These are phyloP conservation scores for Monilinia fructicola DNA, from an alignment of 2,329 filamentous ascomycete genomes.

Conservation along the genomic window DNA sequence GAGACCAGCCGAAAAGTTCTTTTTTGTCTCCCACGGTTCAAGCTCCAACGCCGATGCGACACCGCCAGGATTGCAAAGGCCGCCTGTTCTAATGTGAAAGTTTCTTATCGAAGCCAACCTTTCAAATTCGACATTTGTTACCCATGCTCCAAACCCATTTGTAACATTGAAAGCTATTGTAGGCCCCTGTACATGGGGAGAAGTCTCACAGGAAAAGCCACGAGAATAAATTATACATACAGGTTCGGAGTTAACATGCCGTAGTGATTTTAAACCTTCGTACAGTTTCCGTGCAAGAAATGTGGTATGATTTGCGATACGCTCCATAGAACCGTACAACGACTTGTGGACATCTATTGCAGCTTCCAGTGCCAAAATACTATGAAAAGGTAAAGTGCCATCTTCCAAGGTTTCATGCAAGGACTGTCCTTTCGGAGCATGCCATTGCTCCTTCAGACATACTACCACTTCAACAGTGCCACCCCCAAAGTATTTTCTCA, in stretches of 20 bases:
- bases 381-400: slow-evolving; percentile 88
- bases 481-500: slow-evolving; percentile 83
- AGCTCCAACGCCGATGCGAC: slow-evolving; percentile 72
- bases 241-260: slow-evolving; percentile 60
- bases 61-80: slow-evolving; percentile 89
- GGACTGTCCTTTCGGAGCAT: slow-evolving; percentile 68
- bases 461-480: slow-evolving; percentile 92
- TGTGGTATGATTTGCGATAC: slow-evolving; percentile 68
- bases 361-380: slow-evolving; percentile 75
- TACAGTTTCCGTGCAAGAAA: slow-evolving; percentile 62
- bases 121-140: slow-evolving; percentile 82
- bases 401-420: slow-evolving; percentile 86
- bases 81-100: slow-evolving; percentile 84
- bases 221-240: slow-evolving; percentile 40
- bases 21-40: slow-evolving; percentile 76
- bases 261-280: slow-evolving; percentile 56
- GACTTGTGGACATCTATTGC: slow-evolving; percentile 68
- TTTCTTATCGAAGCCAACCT: slow-evolving; percentile 76
- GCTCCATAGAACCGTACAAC: slow-evolving; percentile 70
- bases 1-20: slow-evolving; percentile 81
- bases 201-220: slow-evolving; percentile 38
- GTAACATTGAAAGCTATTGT: slow-evolving; percentile 81
- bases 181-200: slow-evolving; percentile 59
- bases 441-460: slow-evolving; percentile 75
- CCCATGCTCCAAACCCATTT: slow-evolving; percentile 67